Percentiles rank a stretch among this genome's conserved stretches.
Conservation (phyloP, 2,329 filamentous ascomycete genomes). For the Setomelanomma holmii region DNA sequence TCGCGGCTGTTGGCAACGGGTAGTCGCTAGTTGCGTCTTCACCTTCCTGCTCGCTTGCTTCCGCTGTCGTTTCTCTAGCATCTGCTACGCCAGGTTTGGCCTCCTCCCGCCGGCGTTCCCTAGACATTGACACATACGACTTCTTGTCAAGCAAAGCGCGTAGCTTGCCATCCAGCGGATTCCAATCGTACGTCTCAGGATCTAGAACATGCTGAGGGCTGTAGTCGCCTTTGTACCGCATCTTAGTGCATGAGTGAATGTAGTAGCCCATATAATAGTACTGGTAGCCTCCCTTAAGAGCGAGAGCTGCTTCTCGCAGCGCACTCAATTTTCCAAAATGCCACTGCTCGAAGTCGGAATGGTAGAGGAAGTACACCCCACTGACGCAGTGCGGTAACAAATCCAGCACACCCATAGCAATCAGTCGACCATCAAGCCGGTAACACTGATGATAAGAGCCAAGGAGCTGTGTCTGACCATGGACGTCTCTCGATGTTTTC, state of each 20-base stretch:
- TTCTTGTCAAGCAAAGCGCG: slow-evolving; percentile 62
- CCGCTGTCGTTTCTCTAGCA: not conserved
- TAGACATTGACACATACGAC: slow-evolving; percentile 59
- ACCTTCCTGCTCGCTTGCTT: not conserved
- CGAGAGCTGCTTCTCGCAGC: slow-evolving; percentile 74
- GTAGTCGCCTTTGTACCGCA: slow-evolving; percentile 86
- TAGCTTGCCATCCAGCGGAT: slow-evolving; percentile 62
- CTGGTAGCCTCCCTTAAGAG: slow-evolving; percentile 71
- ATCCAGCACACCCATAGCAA: slow-evolving; percentile 80
- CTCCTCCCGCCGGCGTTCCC: slow-evolving; percentile 39
- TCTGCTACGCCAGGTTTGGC: not conserved
- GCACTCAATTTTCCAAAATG: slow-evolving; percentile 79
- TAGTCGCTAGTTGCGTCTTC: slow-evolving; percentile 29
- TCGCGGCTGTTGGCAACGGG: slow-evolving; percentile 33
- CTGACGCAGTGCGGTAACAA: slow-evolving; percentile 79
- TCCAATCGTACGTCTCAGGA: slow-evolving; percentile 69
- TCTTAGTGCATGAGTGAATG: slow-evolving; percentile 81
- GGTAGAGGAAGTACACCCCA: slow-evolving; percentile 83
- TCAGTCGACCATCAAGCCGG: slow-evolving; percentile 74
- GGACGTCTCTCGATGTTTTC: slow-evolving; percentile 52
- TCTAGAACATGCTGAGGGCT: slow-evolving; percentile 77
- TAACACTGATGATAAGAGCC: slow-evolving; percentile 87
- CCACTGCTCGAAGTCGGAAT: slow-evolving; percentile 74
- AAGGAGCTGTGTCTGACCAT: slow-evolving; percentile 63
- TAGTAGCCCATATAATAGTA: slow-evolving; percentile 89